These are phyloP conservation scores for Hypoxylon subgilvum DNA, from an alignment of 495 filamentous ascomycete genomes.

Conservation along the genomic window DNA sequence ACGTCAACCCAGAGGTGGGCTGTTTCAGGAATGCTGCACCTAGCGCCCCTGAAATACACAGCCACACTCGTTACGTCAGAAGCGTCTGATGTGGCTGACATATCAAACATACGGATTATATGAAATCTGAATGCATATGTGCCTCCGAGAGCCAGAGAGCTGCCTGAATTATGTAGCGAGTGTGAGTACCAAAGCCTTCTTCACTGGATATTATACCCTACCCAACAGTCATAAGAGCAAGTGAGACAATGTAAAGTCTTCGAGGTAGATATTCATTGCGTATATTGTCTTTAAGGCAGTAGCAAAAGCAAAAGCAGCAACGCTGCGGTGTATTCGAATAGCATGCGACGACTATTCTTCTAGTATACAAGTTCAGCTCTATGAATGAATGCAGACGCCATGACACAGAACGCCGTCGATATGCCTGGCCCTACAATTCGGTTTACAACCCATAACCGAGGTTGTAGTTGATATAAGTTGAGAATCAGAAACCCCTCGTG, in stretches of 20 bases:
- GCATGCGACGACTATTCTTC: background rate
- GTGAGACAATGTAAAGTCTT: no score
- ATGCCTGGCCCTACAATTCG: slow-evolving; percentile 20
- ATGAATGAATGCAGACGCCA: slow-evolving; percentile 15
- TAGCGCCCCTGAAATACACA: background rate
- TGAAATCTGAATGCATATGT: no score
- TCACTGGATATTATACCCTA: no score
- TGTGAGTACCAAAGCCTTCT: no score
- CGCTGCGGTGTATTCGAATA: background rate
- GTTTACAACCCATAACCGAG: slow-evolving; percentile 6
- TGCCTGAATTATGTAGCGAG: no score
- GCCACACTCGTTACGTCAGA: background rate
- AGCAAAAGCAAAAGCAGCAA: background rate
- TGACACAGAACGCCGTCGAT: slow-evolving; percentile 16
- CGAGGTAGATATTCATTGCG: no score
- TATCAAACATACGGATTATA: no score
- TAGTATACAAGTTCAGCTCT: slow-evolving; percentile 23
- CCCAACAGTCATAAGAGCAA: no score
- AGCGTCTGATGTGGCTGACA: background rate
- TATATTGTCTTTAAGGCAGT: no score
- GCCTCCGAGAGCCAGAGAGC: no score
- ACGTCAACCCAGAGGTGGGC: background rate
- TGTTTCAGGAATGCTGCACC: background rate
- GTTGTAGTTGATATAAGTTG: background rate
- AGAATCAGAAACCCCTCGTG: background rate